Conservation (phyloP, 352 stramenopile genomes). For the Globisporangium uncinulatum region DNA sequence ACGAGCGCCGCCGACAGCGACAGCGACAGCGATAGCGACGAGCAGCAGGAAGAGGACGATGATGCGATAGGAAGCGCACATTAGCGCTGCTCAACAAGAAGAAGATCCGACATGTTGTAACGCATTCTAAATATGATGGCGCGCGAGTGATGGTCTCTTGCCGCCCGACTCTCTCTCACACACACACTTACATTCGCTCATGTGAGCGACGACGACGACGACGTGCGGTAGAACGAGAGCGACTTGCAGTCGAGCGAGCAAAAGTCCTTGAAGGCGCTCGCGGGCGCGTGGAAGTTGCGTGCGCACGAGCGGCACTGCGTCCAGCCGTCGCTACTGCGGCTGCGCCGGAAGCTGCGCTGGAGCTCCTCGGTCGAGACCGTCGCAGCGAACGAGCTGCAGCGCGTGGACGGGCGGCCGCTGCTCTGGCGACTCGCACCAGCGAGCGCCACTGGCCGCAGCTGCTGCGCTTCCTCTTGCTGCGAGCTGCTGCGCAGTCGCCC, state of each 20-base stretch:
- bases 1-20: slow-evolving; percentile 5
- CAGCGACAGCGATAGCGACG: slow-evolving; percentile 8
- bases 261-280: slow-evolving; percentile 50
- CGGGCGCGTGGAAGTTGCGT: slow-evolving; percentile 45
- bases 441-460: slow-evolving; percentile 62
- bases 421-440: slow-evolving; percentile 57
- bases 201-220: slow-evolving; percentile 8
- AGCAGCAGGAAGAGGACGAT: neutral
- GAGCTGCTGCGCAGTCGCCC: slow-evolving; percentile 28
- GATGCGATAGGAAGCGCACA: neutral
- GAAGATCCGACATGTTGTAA: neutral
- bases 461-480: slow-evolving; percentile 43
- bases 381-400: slow-evolving; percentile 57
- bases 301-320: slow-evolving; percentile 51
- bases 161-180: neutral
- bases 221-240: slow-evolving; percentile 38
- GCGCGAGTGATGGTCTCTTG: too few species aligned
- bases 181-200: neutral
- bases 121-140: too few species aligned
- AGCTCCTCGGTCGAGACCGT: slow-evolving; percentile 35
- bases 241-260: slow-evolving; percentile 81
- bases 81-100: neutral
- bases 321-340: slow-evolving; percentile 31
- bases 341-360: slow-evolving; percentile 18
- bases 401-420: slow-evolving; percentile 30